Evolutionary conservation across 1,284 basidiomycete genomes (phyloP).

Genomic region (Coriolopsis trogii): DNA sequence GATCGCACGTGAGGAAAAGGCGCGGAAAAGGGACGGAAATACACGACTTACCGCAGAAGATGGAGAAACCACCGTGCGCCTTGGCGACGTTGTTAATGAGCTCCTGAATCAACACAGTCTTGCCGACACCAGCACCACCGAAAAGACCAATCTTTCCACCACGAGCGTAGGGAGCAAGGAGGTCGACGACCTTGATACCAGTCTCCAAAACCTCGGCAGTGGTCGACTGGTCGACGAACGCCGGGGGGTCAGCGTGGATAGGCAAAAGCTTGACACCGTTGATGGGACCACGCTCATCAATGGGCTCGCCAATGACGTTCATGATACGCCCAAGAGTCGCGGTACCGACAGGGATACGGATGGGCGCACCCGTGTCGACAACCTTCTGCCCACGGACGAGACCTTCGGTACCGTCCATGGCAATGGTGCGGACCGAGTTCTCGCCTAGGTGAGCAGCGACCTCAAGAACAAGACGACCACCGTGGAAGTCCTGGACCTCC

Average conservation of each 20-base stretch:
- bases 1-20: not conserved
- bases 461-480: slow-evolving; percentile 94
- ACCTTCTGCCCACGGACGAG: slow-evolving; percentile 98
- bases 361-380: slow-evolving; percentile 94
- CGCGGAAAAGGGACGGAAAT: not conserved
- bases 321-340: slow-evolving; percentile 98
- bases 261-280: slow-evolving; percentile 89
- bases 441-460: slow-evolving; percentile 98
- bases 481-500: slow-evolving; percentile 92
- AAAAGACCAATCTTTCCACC: slow-evolving; percentile 99
- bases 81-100: slow-evolving; percentile 99
- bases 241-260: slow-evolving; percentile 96
- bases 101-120: slow-evolving; percentile 98
- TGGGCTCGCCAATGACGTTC: slow-evolving; percentile 99
- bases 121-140: slow-evolving; percentile 99
- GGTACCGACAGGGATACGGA: slow-evolving; percentile 94
- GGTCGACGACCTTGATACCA: slow-evolving; percentile 99
- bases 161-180: slow-evolving; percentile 98
- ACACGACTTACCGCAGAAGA: slow-evolving; percentile 89
- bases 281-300: slow-evolving; percentile 99
- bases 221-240: slow-evolving; percentile 98
- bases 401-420: slow-evolving; percentile 99
- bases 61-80: slow-evolving; percentile 99
- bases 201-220: slow-evolving; percentile 98
- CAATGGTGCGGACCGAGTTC: slow-evolving; percentile 97